Evolutionary conservation across 108 stramenopile species (phyloP).

Genomic region (Skeletonema potamos): DNA sequence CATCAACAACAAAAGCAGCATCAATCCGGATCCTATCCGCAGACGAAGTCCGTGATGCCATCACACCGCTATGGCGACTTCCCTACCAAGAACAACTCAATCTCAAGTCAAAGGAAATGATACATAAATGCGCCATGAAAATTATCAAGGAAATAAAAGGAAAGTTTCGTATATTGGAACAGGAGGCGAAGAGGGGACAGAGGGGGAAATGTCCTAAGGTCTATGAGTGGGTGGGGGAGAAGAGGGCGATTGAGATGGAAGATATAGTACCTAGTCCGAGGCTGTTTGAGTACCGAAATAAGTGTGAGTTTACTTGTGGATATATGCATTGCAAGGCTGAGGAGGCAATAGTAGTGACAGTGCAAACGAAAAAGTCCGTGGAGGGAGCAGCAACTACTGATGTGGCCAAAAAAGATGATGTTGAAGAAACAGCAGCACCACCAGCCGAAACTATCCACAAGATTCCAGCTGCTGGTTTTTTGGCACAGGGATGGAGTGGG

Average conservation of each 20-base stretch:
- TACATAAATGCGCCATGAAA: conserved; percentile 61
- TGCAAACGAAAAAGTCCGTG: conserved; percentile 1
- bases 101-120: conserved; percentile 59
- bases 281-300: conserved; percentile 79
- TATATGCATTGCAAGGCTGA: conserved; percentile 27
- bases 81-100: conserved; percentile 59
- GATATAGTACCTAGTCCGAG: conserved; percentile 55
- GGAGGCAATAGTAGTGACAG: conserved; percentile 12
- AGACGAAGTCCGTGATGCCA: conserved; percentile 65
- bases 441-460: conserved; percentile 15
- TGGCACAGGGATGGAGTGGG: conserved; percentile 70
- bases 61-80: conserved; percentile 63
- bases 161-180: conserved; percentile 54
- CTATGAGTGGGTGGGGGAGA: conserved; percentile 59
- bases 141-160: conserved; percentile 67
- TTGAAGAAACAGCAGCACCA: neutral
- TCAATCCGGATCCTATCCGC: conserved; percentile 10
- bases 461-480: conserved; percentile 75
- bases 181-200: conserved; percentile 51
- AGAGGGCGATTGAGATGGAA: conserved; percentile 50
- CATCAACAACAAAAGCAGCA: too few relatives aligned
- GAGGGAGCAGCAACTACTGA: neutral
- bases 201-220: conserved; percentile 13
- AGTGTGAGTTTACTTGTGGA: conserved; percentile 90
- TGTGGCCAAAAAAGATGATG: neutral